These are phyloP conservation scores for Lecanicillium sp. DNA, from an alignment of 2,329 filamentous ascomycete genomes.

Conservation along the genomic window DNA sequence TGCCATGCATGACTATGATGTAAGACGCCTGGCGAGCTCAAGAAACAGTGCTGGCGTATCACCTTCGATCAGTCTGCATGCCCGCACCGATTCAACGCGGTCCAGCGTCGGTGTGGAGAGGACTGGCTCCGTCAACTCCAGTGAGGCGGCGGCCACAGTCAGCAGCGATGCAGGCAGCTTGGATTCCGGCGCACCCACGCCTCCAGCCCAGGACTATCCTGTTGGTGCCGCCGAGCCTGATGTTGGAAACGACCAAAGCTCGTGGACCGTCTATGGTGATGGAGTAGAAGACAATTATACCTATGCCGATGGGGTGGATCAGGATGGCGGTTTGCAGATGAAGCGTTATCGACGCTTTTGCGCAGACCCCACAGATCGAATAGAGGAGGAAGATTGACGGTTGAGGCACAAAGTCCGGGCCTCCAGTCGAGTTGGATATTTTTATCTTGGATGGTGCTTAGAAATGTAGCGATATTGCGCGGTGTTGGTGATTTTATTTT, in stretches of 20 bases:
- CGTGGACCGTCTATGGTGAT: slow-evolving; percentile 13
- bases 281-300: slow-evolving; percentile 21
- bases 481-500: no score
- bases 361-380: slow-evolving; percentile 24
- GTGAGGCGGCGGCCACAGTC: slow-evolving; percentile 27
- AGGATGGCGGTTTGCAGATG: slow-evolving; percentile 26
- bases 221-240: slow-evolving; percentile 1
- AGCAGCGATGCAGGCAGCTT: slow-evolving; percentile 26
- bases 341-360: slow-evolving; percentile 25
- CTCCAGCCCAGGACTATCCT: slow-evolving; percentile 23
- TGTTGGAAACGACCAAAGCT: not conserved
- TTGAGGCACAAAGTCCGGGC: no score
- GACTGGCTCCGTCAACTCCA: slow-evolving; percentile 24
- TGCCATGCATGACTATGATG: slow-evolving; percentile 21
- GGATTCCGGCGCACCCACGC: slow-evolving; percentile 26
- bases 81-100: slow-evolving; percentile 11
- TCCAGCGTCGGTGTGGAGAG: slow-evolving; percentile 14
- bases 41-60: slow-evolving; percentile 7
- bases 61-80: slow-evolving; percentile 8
- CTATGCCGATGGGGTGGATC: slow-evolving; percentile 20
- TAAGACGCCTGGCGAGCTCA: slow-evolving; percentile 11
- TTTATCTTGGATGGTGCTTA: no score
- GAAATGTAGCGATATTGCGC: no score
- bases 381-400: slow-evolving; percentile 26
- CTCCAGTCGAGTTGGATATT: no score